These are phyloP conservation scores for Epichloe sibirici DNA, from an alignment of 2,329 filamentous ascomycete species.

Conservation along the genomic window DNA sequence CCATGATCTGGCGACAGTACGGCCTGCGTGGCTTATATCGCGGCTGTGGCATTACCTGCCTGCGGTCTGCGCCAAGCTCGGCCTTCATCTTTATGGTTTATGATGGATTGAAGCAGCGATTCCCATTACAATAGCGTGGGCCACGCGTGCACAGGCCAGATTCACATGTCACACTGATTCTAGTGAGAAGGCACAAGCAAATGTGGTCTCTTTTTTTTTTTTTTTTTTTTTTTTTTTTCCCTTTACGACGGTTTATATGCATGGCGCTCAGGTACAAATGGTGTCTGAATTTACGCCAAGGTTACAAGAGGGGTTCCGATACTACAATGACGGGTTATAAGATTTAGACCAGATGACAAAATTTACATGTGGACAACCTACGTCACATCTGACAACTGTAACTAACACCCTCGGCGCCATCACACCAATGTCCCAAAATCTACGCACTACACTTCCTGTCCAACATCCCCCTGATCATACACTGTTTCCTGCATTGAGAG, in stretches of 20 bases:
- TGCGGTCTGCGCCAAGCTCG: slow-evolving; percentile 83
- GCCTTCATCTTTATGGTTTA: slow-evolving; percentile 96
- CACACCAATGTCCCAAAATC: no score
- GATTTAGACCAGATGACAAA: background rate
- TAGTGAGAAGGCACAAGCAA: no score
- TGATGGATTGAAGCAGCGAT: slow-evolving; percentile 65
- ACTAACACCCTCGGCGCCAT: background rate
- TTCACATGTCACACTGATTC: no score
- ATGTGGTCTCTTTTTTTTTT: slow-evolving; percentile 1
- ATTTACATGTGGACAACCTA: background rate
- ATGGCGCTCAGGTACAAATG: slow-evolving; percentile 4
- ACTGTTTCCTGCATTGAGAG: background rate
- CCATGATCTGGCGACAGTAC: slow-evolving; percentile 66
- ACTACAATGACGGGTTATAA: background rate
- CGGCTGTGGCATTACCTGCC: slow-evolving; percentile 87
- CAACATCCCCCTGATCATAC: no score
- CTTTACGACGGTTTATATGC: slow-evolving; percentile 9
- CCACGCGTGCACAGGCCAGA: no score
- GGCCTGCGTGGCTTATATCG: slow-evolving; percentile 80
- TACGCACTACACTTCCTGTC: no score
- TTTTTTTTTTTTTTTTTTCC: slow-evolving; percentile 5
- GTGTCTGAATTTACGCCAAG: background rate
- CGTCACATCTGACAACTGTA: background rate
- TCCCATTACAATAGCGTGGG: slow-evolving; percentile 35
- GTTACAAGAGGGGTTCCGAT: background rate